Evolutionary conservation across 306 rosid species (phyloP).

Genomic region (Astragalus membranaceus): DNA sequence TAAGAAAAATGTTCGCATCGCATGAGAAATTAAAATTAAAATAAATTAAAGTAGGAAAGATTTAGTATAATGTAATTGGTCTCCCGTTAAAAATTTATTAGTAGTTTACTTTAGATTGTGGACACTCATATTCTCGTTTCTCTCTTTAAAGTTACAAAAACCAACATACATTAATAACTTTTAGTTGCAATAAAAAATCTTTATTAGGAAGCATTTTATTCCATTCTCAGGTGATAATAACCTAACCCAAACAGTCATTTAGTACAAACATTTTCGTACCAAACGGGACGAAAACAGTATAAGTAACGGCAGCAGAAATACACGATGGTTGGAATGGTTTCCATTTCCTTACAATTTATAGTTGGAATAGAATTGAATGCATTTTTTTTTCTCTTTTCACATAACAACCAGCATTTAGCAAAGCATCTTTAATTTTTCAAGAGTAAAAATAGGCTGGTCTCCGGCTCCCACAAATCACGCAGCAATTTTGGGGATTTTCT

Average conservation of each 20-base stretch:
- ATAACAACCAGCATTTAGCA: not conserved
- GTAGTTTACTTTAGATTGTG: no score
- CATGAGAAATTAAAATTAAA: no score
- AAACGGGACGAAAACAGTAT: not conserved
- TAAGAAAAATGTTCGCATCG: not conserved
- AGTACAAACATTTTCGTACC: not conserved
- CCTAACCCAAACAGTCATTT: no score
- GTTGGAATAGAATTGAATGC: not conserved
- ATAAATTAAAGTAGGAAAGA: not conserved
- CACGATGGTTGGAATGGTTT: not conserved
- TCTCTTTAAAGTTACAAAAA: no score
- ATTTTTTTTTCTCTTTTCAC: not conserved
- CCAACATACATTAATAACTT: no score
- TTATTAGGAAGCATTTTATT: no score
- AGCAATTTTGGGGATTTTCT: not conserved
- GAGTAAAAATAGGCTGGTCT: not conserved
- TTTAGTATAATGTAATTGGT: not conserved
- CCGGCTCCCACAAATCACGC: conserved; percentile 17
- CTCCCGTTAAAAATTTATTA: no score
- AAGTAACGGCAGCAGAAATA: no score
- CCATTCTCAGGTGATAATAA: no score
- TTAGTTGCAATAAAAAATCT: no score
- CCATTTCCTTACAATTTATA: not conserved
- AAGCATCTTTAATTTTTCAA: not conserved
- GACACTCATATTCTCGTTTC: no score